Evolutionary conservation across 805 yeast genomes (phyloP), one percentile per base, ranked within the genome.

Genomic region (Pichia pseudocactophila): DNA sequence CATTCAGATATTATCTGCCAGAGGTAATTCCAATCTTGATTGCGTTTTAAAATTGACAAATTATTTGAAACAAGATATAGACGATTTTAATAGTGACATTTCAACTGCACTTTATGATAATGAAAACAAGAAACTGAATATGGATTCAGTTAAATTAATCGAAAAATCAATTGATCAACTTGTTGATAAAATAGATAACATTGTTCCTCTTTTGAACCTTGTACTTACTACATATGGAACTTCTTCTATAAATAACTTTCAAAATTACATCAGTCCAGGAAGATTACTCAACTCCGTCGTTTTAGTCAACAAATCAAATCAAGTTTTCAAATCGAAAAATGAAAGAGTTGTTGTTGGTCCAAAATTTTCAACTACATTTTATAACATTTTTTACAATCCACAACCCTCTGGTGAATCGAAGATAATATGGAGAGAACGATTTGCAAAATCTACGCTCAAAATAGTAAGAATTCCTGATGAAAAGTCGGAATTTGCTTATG

Each of bases 391-490:
- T 51, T 77, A 78, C 54, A 74, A 78, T 44, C 70, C 76, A 10
- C 69, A 71, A 37, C 53, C 74, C 34, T 34, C 49, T 9, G 51
- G 48, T 7, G 64, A 64, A 15, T 48, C 48, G 33, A 70, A 73
- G 41, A 69, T 83, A 2, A 66, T 74, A 2, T 84, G 94, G 94
- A 80, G 79, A 49, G 94, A 84, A 50, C 79, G 78, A 38, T 73
- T 67, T 59, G 79, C 86, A 15, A 69, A 76, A 42, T 73, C 81
- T 28, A 53, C 57, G 41, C 73, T 76, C 0, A 60, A 59, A 30
- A 50, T 82, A 3, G 50, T 53, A 41, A 55, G 74, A 20, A 41
- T 55, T 2, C 45, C 48, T 12, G 48, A 44, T 13, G 33, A 39
- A 12, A 37, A 36, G 1, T n/a, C 43, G 6, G 46, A 52, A 6